These are phyloP conservation scores for Salvia splendens DNA, from an alignment of 257 asterid species.

Conservation along the genomic window DNA sequence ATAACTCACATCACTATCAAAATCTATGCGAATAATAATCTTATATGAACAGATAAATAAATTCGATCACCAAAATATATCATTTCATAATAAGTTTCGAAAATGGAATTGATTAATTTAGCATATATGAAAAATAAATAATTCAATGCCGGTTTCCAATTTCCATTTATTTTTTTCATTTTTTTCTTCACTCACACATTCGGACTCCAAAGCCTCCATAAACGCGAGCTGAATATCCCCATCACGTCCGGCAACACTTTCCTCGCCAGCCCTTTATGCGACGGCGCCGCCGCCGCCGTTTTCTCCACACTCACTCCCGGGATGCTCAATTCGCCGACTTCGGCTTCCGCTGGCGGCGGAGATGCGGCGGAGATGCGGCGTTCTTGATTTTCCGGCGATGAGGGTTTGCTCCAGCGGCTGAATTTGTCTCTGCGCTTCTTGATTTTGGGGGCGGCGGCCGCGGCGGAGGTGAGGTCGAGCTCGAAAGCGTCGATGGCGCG, in stretches of 20 bases:
- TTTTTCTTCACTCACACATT: slow-evolving; percentile 40
- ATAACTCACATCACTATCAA: slow-evolving; percentile 20
- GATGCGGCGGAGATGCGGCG: background rate
- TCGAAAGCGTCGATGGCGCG: slow-evolving; percentile 79
- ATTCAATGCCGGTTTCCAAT: slow-evolving; percentile 27
- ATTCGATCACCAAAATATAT: slow-evolving; percentile 15
- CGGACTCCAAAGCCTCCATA: slow-evolving; percentile 94
- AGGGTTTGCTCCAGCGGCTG: slow-evolving; percentile 39
- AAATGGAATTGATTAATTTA: background rate
- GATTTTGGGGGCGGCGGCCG: slow-evolving; percentile 35
- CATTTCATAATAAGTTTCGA: background rate
- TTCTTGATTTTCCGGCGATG: slow-evolving; percentile 27
- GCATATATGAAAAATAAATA: slow-evolving; percentile 27
- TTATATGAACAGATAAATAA: background rate
- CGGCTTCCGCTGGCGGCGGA: slow-evolving; percentile 5
- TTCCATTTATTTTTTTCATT: background rate
- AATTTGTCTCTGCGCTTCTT: slow-evolving; percentile 47
- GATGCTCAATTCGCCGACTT: slow-evolving; percentile 10
- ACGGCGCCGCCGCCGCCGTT: slow-evolving; percentile 2
- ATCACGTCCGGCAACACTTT: slow-evolving; percentile 87
- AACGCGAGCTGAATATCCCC: slow-evolving; percentile 79
- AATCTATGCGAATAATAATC: background rate
- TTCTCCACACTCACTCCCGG: slow-evolving; percentile 5
- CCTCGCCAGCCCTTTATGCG: slow-evolving; percentile 69
- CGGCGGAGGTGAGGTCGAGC: slow-evolving; percentile 51